Percentiles rank a stretch among this genome's conserved stretches.
Evolutionary conservation across 1,139 yeast species (phyloP).

Genomic region (Suhomyces maxii): DNA sequence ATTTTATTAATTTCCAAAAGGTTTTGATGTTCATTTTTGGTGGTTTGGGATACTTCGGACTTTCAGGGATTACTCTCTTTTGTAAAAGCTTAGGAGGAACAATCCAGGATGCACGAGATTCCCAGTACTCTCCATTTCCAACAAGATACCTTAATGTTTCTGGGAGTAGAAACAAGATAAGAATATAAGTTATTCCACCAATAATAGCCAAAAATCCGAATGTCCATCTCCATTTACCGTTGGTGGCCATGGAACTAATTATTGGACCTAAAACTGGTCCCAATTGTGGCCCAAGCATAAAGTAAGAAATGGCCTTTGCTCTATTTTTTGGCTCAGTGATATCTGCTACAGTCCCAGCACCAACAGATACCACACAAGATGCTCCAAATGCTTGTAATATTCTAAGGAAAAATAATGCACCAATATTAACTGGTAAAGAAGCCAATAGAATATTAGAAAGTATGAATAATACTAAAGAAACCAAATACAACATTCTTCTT

Average conservation of each 20-base stretch:
- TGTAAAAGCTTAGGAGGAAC: slow-evolving; percentile 33
- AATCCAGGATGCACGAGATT: slow-evolving; percentile 19
- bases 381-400: slow-evolving; percentile 57
- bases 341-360: slow-evolving; percentile 59
- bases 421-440: slow-evolving; percentile 47
- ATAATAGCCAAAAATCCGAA: slow-evolving; percentile 54
- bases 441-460: slow-evolving; percentile 51
- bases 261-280: slow-evolving; percentile 61
- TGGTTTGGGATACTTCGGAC: slow-evolving; percentile 41
- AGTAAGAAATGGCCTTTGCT: slow-evolving; percentile 52
- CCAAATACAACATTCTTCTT: slow-evolving; percentile 48
- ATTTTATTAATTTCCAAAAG: slow-evolving; percentile 38
- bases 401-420: slow-evolving; percentile 43
- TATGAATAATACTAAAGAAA: slow-evolving; percentile 45
- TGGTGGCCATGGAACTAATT: slow-evolving; percentile 38
- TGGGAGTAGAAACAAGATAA: slow-evolving; percentile 48
- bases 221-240: slow-evolving; percentile 53
- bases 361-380: slow-evolving; percentile 53
- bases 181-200: slow-evolving; percentile 38
- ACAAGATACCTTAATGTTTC: slow-evolving; percentile 57
- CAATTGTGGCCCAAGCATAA: slow-evolving; percentile 60
- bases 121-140: slow-evolving; percentile 46
- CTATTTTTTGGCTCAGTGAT: slow-evolving; percentile 47
- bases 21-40: slow-evolving; percentile 46
- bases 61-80: slow-evolving; percentile 23